Percentiles rank a stretch among this genome's conserved stretches.
Conservation (phyloP, 2,329 filamentous ascomycete species). For the Chalaropsis ovoidea region DNA sequence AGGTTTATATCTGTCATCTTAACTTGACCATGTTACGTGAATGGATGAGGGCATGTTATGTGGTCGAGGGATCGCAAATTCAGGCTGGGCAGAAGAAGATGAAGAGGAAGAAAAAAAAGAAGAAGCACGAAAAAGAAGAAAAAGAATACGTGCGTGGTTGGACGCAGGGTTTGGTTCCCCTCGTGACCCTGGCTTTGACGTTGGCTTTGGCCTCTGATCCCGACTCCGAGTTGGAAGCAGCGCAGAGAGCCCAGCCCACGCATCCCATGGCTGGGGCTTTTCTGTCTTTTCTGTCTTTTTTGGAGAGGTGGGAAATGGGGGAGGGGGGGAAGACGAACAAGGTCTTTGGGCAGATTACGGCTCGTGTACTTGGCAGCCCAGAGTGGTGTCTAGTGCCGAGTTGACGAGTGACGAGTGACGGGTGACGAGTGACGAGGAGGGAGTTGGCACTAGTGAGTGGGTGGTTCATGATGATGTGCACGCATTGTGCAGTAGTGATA, state of each 20-base stretch:
- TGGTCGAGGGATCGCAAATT: too few relatives aligned
- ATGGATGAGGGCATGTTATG: too few relatives aligned
- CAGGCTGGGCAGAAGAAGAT: background rate
- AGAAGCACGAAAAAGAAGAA: too few relatives aligned
- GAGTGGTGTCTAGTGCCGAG: background rate
- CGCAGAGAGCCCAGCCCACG: too few relatives aligned
- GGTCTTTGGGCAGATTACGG: background rate
- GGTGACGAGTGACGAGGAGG: background rate
- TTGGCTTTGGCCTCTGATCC: too few relatives aligned
- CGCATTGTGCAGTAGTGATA: background rate
- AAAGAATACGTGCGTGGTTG: too few relatives aligned
- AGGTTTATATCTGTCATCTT: background rate
- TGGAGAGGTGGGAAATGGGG: background rate
- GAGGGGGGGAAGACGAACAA: background rate
- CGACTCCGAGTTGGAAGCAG: too few relatives aligned
- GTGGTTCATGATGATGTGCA: slow-evolving; percentile 12
- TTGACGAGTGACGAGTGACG: background rate
- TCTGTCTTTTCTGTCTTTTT: background rate
- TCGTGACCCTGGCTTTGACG: too few relatives aligned
- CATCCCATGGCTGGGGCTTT: background rate
- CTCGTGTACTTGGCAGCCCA: background rate
- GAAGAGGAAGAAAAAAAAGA: background rate
- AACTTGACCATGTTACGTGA: background rate
- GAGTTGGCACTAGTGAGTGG: background rate
- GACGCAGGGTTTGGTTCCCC: too few relatives aligned